Evolutionary conservation across 2,329 filamentous ascomycete genomes (phyloP).

Genomic region (Fusarium pininemorale): DNA sequence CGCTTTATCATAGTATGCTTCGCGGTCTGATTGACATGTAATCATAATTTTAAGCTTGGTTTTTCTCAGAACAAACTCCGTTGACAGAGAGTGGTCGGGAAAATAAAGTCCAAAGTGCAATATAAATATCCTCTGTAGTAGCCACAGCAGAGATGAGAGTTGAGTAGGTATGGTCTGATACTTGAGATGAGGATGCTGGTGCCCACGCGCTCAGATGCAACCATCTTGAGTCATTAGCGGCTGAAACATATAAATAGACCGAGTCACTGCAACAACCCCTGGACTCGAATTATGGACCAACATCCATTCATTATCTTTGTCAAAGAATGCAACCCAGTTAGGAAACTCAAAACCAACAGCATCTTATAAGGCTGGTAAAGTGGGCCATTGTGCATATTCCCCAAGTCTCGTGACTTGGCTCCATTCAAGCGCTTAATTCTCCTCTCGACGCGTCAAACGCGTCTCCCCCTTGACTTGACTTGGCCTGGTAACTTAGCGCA

Average conservation of each 20-base stretch:
- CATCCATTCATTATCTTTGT: not conserved
- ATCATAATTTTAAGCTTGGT: not conserved
- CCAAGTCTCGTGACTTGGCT: slow-evolving; percentile 11
- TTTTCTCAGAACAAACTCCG: too few species aligned
- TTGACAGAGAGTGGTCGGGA: too few species aligned
- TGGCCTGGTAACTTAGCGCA: slow-evolving; percentile 6
- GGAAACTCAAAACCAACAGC: not conserved
- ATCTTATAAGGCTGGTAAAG: slow-evolving; percentile 9
- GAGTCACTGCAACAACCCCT: not conserved
- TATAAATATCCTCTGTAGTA: not conserved
- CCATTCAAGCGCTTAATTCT: slow-evolving; percentile 13
- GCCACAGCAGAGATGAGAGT: not conserved
- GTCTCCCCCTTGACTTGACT: slow-evolving; percentile 28
- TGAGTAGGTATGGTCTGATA: not conserved
- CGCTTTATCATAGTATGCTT: not conserved
- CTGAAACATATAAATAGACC: not conserved
- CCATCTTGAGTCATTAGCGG: not conserved
- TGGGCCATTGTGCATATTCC: not conserved
- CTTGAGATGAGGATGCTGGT: not conserved
- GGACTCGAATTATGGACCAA: not conserved
- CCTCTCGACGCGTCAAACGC: slow-evolving; percentile 41
- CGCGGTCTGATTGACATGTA: not conserved
- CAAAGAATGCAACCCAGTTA: not conserved
- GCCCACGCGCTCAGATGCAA: not conserved
- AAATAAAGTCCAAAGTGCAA: too few species aligned